Percentiles rank a stretch among this genome's conserved stretches.
Evolutionary conservation across 2,329 filamentous ascomycete species (phyloP).

Genomic region (Alternaria gaisen): DNA sequence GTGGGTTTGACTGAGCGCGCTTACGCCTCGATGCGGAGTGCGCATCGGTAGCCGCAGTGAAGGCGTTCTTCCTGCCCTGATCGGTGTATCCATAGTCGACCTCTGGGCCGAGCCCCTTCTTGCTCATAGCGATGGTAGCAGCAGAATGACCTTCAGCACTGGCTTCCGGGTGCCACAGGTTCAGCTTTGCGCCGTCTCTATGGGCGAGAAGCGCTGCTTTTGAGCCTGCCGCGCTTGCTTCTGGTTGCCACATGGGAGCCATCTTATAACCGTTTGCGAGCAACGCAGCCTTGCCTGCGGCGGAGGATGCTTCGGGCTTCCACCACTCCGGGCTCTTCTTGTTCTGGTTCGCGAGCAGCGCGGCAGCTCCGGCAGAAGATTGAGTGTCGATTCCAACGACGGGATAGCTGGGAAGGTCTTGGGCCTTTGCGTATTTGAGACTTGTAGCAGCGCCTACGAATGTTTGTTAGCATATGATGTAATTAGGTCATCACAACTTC

Average conservation of each 20-base stretch:
- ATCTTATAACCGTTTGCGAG: constrained; percentile 68
- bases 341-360: constrained; percentile 75
- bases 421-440: constrained; percentile 75
- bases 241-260: constrained; percentile 70
- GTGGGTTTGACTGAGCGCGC: constrained; percentile 69
- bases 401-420: constrained; percentile 78
- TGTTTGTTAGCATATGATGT: constrained; percentile 13
- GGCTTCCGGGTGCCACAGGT: constrained; percentile 61
- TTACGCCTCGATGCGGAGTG: constrained; percentile 66
- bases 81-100: constrained; percentile 58
- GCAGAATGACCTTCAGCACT: constrained; percentile 70
- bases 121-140: constrained; percentile 72
- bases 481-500: not conserved
- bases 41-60: constrained; percentile 80
- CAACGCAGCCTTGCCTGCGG: constrained; percentile 67
- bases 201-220: constrained; percentile 77
- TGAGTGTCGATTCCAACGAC: constrained; percentile 67
- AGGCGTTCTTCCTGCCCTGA: constrained; percentile 69
- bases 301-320: constrained; percentile 67
- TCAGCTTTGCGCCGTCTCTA: constrained; percentile 61
- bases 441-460: constrained; percentile 65
- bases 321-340: constrained; percentile 71
- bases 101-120: constrained; percentile 57
- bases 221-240: constrained; percentile 71
- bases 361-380: constrained; percentile 76